Evolutionary conservation across 192 early-diverging fungal genomes (phyloP).

Genomic region (Umbelopsis sp.): DNA sequence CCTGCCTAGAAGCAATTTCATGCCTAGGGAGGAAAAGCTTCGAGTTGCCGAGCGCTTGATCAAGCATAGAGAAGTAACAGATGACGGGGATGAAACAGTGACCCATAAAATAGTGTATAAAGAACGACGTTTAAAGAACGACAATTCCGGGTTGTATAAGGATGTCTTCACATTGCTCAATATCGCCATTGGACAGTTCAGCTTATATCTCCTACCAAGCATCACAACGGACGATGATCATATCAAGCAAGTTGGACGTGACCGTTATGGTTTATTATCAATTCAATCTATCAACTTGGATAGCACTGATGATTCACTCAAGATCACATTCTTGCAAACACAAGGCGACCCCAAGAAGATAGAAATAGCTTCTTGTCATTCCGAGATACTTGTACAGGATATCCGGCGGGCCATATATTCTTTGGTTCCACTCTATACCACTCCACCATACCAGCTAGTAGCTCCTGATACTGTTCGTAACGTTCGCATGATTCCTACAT

Average conservation of each 20-base stretch:
- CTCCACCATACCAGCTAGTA: slow-evolving; percentile 9
- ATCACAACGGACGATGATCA: slow-evolving; percentile 16
- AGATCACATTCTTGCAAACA: slow-evolving; percentile 21
- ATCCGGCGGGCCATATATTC: slow-evolving; percentile 33
- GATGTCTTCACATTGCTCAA: slow-evolving; percentile 28
- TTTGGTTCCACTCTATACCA: slow-evolving; percentile 14
- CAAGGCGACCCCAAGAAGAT: slow-evolving; percentile 14
- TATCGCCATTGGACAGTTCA: slow-evolving; percentile 36
- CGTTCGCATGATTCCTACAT: not conserved
- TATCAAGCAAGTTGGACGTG: slow-evolving; percentile 27
- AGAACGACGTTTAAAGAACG: slow-evolving; percentile 12
- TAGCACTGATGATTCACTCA: slow-evolving; percentile 33
- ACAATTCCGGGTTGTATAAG: slow-evolving; percentile 2
- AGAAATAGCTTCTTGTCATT: slow-evolving; percentile 23
- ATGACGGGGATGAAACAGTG: slow-evolving; percentile 23
- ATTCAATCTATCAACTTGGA: slow-evolving; percentile 28
- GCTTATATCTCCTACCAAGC: slow-evolving; percentile 32
- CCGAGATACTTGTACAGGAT: slow-evolving; percentile 31
- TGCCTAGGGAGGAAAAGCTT: slow-evolving; percentile 18
- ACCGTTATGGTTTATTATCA: slow-evolving; percentile 35
- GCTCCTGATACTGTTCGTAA: not conserved
- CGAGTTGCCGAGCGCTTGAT: slow-evolving; percentile 20
- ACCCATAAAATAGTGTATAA: slow-evolving; percentile 34
- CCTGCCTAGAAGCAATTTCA: slow-evolving; percentile 15
- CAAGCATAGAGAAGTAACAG: slow-evolving; percentile 28